phyloP scores from a whole-genome alignment of 306 rosid genomes.

The Trifolium repens region DNA sequence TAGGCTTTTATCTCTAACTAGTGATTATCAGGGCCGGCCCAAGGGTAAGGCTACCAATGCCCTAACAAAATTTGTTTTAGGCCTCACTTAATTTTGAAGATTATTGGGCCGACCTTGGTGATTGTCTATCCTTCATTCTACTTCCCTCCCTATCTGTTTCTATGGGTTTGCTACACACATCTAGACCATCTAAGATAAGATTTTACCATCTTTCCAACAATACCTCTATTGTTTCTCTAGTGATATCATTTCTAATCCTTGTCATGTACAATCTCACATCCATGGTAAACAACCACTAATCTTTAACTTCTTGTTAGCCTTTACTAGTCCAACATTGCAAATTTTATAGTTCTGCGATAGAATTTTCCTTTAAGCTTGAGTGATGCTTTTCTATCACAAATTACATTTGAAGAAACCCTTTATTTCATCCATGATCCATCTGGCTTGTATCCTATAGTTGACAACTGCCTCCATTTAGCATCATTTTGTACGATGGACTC shows the following conservation, averaged over 20 bases:
- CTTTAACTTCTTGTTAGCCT: neutral
- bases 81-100: too few relatives aligned
- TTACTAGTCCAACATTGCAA: neutral
- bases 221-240: neutral
- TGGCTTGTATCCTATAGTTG: neutral
- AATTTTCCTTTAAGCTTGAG: neutral
- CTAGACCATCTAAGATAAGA: neutral
- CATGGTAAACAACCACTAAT: neutral
- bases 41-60: too few relatives aligned
- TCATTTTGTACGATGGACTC: neutral
- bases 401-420: neutral
- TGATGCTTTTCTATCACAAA: neutral
- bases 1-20: too few relatives aligned
- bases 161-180: neutral
- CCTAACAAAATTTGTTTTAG: too few relatives aligned
- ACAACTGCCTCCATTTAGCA: neutral
- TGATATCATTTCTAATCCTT: neutral
- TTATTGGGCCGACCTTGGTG: too few relatives aligned
- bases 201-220: neutral
- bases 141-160: neutral
- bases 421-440: neutral
- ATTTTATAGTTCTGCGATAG: neutral
- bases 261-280: neutral
- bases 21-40: too few relatives aligned
- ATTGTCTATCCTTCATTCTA: slow-evolving; percentile 4